Conservation (phyloP, 257 asterid genomes). For the Agastache rugosa region DNA sequence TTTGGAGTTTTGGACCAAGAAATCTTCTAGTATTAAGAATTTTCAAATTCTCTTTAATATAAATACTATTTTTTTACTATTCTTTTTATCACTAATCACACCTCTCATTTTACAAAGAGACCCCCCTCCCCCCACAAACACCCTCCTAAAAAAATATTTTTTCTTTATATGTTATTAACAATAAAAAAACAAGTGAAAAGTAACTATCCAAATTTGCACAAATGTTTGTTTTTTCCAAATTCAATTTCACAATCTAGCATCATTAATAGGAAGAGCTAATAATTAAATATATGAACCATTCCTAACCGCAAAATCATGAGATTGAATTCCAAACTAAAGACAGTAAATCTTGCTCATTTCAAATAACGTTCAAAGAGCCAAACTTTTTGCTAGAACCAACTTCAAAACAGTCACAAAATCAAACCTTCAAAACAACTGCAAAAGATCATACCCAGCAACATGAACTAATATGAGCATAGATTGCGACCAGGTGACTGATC, state of each 20-base stretch:
- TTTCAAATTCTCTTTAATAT: neutral
- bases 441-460: neutral
- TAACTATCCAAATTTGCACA: neutral
- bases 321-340: neutral
- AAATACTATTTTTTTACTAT: too few species aligned
- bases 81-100: too few species aligned
- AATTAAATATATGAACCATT: neutral
- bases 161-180: too few species aligned
- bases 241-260: neutral
- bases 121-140: too few species aligned
- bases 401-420: neutral
- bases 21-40: neutral
- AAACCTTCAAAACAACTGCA: neutral
- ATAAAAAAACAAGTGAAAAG: too few species aligned
- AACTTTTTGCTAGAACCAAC: neutral
- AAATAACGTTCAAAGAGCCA: neutral
- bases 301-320: neutral
- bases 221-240: neutral
- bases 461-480: neutral
- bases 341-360: neutral
- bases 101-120: too few species aligned
- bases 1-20: too few species aligned
- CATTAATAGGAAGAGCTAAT: neutral
- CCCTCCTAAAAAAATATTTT: too few species aligned
- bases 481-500: neutral